A percentile compares a stretch with the other conserved stretches of the same genome.
phyloP scores from a whole-genome alignment of 2,329 filamentous ascomycete genomes.

The Aphanoascus verrucosus region DNA sequence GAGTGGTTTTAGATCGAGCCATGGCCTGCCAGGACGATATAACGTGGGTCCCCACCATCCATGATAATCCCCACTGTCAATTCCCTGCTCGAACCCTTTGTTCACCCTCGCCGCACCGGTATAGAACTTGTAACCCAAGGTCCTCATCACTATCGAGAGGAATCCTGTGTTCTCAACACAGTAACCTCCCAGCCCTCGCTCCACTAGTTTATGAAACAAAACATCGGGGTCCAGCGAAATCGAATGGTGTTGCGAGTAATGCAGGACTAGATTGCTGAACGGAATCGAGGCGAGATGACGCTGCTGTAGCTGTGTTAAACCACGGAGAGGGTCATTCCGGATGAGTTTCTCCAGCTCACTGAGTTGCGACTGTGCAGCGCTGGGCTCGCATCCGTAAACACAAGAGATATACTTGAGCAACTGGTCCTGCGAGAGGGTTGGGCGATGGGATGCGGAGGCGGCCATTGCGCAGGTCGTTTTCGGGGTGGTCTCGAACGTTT shows the following conservation, averaged over 20 bases:
- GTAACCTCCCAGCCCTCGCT: conserved; percentile 44
- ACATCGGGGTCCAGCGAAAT: conserved; percentile 41
- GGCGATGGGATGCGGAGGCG: conserved; percentile 14
- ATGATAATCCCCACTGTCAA: conserved; percentile 32
- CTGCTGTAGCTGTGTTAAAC: conserved; percentile 29
- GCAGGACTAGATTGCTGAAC: conserved; percentile 48
- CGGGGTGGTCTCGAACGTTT: too few species aligned
- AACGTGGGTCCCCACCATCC: conserved; percentile 35
- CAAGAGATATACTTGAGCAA: conserved; percentile 29
- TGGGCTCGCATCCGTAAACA: conserved; percentile 18
- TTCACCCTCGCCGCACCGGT: conserved; percentile 44
- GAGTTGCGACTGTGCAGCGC: conserved; percentile 18
- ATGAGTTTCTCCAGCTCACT: conserved; percentile 23
- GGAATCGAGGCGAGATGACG: conserved; percentile 42
- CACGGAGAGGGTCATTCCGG: conserved; percentile 23
- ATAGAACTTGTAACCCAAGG: conserved; percentile 45
- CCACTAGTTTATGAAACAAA: conserved; percentile 46
- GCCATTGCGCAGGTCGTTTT: neutral
- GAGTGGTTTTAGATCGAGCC: neutral
- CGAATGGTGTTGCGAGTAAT: conserved; percentile 42
- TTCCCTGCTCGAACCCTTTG: conserved; percentile 26
- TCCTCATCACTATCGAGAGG: conserved; percentile 42
- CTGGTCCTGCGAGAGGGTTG: conserved; percentile 28
- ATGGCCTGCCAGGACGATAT: neutral
- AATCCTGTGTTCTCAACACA: conserved; percentile 52